phyloP scores from a whole-genome alignment of 192 early-diverging fungal genomes.

The Backusella parvicylindrica region DNA sequence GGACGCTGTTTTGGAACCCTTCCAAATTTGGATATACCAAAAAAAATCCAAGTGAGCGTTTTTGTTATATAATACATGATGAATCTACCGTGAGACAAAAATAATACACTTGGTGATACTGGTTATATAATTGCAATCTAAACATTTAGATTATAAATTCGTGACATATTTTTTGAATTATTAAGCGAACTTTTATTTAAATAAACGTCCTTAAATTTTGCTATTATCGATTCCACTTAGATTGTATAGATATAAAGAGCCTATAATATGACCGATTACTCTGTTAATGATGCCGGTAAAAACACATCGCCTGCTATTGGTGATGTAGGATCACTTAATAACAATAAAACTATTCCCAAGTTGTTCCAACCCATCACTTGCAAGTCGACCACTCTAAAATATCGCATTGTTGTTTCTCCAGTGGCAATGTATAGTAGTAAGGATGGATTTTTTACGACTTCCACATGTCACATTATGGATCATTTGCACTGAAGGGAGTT shows the following conservation, averaged over 20 bases:
- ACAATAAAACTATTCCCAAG: neutral
- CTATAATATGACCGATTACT: neutral
- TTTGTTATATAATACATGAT: too few species aligned
- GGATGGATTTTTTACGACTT: conserved; percentile 67
- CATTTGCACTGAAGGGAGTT: conserved; percentile 72
- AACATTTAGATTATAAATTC: neutral
- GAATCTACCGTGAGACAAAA: too few species aligned
- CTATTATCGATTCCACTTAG: neutral
- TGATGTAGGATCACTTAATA: neutral
- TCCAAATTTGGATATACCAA: neutral
- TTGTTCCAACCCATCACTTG: conserved; percentile 70
- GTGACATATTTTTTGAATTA: neutral
- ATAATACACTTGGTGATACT: too few species aligned
- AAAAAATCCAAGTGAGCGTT: too few species aligned
- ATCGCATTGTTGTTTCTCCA: conserved; percentile 80
- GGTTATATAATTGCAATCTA: too few species aligned
- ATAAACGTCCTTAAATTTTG: neutral
- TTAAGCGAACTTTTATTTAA: neutral
- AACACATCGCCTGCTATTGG: neutral
- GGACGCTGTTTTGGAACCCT: neutral
- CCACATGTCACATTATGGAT: conserved; percentile 59
- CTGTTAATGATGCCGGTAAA: neutral
- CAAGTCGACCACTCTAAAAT: conserved; percentile 67
- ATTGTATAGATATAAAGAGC: neutral
- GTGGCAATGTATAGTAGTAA: conserved; percentile 79